These are phyloP conservation scores for Solioccasus polychromus DNA, from an alignment of 768 basidiomycete genomes.

Conservation along the genomic window DNA sequence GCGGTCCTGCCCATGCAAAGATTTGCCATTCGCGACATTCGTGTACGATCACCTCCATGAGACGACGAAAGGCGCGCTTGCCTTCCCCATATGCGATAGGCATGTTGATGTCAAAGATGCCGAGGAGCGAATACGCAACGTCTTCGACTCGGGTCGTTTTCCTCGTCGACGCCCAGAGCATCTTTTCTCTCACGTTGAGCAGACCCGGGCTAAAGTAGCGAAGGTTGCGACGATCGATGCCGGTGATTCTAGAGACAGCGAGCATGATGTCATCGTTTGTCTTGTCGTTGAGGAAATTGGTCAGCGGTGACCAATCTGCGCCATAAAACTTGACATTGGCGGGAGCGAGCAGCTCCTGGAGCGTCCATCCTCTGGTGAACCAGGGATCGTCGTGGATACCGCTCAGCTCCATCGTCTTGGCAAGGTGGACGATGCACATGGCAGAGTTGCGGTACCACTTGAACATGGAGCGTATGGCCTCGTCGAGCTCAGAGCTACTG, in stretches of 20 bases:
- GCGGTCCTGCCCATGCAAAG: slow-evolving; percentile 31
- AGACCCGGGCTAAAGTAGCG: slow-evolving; percentile 23
- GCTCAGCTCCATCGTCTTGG: slow-evolving; percentile 26
- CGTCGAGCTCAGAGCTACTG: slow-evolving; percentile 34
- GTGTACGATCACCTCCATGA: slow-evolving; percentile 29
- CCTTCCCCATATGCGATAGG: slow-evolving; percentile 36
- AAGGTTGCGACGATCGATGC: slow-evolving; percentile 25
- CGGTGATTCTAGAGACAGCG: slow-evolving; percentile 24
- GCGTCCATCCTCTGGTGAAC: slow-evolving; percentile 33
- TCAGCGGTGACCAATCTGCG: slow-evolving; percentile 23
- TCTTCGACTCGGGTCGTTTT: slow-evolving; percentile 34
- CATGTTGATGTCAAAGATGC: slow-evolving; percentile 32
- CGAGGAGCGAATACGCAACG: slow-evolving; percentile 31
- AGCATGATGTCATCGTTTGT: slow-evolving; percentile 19
- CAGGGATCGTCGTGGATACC: slow-evolving; percentile 26
- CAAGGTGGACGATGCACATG: slow-evolving; percentile 30
- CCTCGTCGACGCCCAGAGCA: slow-evolving; percentile 34
- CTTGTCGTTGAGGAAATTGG: slow-evolving; percentile 25
- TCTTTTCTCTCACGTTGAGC: slow-evolving; percentile 23
- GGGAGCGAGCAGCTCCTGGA: slow-evolving; percentile 29
- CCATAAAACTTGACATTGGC: slow-evolving; percentile 31
- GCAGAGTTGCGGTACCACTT: slow-evolving; percentile 30
- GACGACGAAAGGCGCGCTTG: slow-evolving; percentile 27
- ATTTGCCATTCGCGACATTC: slow-evolving; percentile 31
- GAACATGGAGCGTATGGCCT: slow-evolving; percentile 34